Conservation (phyloP, 306 rosid genomes). For the Inga leiocalycina region DNA sequence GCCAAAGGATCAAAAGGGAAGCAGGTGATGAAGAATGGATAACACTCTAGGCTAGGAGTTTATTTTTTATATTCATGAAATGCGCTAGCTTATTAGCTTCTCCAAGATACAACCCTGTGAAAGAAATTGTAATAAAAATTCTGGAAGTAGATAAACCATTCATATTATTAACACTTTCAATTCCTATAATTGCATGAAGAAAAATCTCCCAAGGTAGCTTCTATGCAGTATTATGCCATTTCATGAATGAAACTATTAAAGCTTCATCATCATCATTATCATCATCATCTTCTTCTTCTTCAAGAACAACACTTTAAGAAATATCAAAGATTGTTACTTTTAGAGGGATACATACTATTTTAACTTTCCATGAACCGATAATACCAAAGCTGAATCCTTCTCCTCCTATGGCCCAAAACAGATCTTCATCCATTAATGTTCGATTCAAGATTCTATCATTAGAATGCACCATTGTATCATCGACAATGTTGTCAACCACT, state of each 20-base stretch:
- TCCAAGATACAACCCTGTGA: conserved; percentile 41
- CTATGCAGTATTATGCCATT: conserved; percentile 31
- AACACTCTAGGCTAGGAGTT: too few species aligned
- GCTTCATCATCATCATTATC: neutral
- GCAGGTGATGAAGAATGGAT: too few species aligned
- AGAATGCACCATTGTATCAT: conserved; percentile 29
- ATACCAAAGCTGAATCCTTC: conserved; percentile 44
- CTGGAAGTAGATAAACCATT: neutral
- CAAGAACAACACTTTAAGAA: neutral
- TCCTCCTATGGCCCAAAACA: conserved; percentile 44
- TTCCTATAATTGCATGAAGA: conserved; percentile 19
- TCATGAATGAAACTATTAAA: neutral
- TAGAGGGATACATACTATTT: conserved; percentile 32
- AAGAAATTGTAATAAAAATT: conserved; percentile 14
- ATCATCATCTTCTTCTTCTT: neutral
- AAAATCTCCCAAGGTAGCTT: conserved; percentile 37
- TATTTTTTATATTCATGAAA: neutral
- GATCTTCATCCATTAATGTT: conserved; percentile 40
- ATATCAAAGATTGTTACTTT: conserved; percentile 29
- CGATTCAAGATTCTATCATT: conserved; percentile 34
- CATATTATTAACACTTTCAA: neutral
- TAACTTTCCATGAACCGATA: conserved; percentile 37
- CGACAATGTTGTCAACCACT: conserved; percentile 33
- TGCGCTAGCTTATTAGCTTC: neutral
- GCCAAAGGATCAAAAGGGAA: too few species aligned